These are phyloP conservation scores for Coniella lustricola DNA, from an alignment of 2,329 filamentous ascomycete species.

Conservation along the genomic window DNA sequence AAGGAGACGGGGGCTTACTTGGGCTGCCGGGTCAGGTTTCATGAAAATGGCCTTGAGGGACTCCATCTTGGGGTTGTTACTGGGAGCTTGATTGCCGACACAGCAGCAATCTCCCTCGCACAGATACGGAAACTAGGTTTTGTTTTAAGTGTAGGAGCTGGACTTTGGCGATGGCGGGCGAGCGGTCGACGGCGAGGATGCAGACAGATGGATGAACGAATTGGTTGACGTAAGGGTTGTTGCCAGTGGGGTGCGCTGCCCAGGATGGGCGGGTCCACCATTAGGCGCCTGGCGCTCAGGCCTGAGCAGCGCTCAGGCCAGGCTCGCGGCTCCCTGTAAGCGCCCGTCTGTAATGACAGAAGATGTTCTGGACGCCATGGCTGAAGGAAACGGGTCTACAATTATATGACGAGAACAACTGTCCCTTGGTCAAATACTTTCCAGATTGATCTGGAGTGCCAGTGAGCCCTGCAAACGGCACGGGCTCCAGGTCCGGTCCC, in stretches of 20 bases:
- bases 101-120: background rate
- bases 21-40: slow-evolving; percentile 86
- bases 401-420: too few species aligned
- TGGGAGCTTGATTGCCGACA: background rate
- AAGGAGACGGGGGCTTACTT: slow-evolving; percentile 50
- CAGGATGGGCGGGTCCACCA: background rate
- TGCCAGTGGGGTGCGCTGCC: slow-evolving; percentile 4
- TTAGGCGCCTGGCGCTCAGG: background rate
- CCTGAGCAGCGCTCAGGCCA: too few species aligned
- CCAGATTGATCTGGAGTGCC: too few species aligned
- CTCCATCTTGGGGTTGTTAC: slow-evolving; percentile 61
- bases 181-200: slow-evolving; percentile 2
- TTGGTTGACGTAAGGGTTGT: slow-evolving; percentile 14
- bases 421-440: too few species aligned
- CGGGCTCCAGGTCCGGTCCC: too few species aligned
- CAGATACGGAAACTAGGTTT: background rate
- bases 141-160: background rate
- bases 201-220: background rate
- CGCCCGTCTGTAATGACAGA: too few species aligned
- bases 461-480: too few species aligned
- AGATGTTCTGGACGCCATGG: too few species aligned
- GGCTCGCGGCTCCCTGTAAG: too few species aligned
- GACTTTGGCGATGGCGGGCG: background rate
- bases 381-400: too few species aligned
- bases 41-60: slow-evolving; percentile 78